Conservation (phyloP, 305 asterid genomes). For the Vinca major region DNA sequence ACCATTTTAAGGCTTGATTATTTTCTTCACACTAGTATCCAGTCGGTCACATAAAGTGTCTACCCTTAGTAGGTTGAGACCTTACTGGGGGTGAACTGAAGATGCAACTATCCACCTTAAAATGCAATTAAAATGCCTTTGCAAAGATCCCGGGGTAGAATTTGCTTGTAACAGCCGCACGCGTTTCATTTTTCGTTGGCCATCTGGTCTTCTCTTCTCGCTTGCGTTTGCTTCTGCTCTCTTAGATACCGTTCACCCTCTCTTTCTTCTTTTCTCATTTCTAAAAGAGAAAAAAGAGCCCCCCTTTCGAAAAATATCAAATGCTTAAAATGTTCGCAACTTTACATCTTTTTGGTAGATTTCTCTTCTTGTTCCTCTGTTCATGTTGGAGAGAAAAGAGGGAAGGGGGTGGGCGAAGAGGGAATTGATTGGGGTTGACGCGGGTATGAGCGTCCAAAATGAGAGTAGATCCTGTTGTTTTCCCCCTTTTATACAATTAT, state of each 20-base stretch:
- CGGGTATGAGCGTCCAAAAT: background rate
- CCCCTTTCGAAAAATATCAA: background rate
- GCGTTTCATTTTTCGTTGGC: background rate
- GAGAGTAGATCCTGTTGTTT: background rate
- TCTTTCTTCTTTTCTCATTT: too few species aligned
- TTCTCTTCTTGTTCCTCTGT: background rate
- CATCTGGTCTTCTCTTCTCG: background rate
- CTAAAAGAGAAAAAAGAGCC: too few species aligned
- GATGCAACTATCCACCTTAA: background rate
- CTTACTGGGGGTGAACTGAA: constrained; percentile 1
- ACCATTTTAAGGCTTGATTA: background rate
- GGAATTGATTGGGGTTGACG: background rate
- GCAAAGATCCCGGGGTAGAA: background rate
- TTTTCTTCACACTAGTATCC: background rate
- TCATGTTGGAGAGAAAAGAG: background rate
- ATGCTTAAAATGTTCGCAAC: background rate
- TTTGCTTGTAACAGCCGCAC: background rate
- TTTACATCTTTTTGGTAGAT: background rate
- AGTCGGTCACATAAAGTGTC: background rate
- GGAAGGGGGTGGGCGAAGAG: background rate
- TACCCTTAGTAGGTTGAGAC: constrained; percentile 4
- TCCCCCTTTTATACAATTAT: too few species aligned
- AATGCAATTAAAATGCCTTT: background rate
- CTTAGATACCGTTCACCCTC: too few species aligned
- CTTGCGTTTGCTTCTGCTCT: background rate